phyloP scores from a whole-genome alignment of 306 rosid genomes.

The Crotalaria pallida region DNA sequence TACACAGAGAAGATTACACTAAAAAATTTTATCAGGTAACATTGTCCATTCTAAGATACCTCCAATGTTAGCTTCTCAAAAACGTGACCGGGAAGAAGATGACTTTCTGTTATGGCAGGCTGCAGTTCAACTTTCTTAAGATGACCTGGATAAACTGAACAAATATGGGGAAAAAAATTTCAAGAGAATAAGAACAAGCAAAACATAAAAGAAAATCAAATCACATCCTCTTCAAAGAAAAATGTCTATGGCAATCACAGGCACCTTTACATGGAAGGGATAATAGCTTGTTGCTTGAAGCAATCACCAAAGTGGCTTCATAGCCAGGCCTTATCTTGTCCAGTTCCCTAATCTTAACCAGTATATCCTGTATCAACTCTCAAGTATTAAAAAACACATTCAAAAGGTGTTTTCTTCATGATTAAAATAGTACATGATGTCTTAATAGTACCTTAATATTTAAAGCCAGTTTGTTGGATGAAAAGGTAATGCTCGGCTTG shows the following conservation, averaged over 20 bases:
- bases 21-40: neutral
- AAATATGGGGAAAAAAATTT: neutral
- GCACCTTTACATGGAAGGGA: conserved; percentile 40
- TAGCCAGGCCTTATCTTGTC: conserved; percentile 40
- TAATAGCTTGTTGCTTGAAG: neutral
- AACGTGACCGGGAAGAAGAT: conserved; percentile 36
- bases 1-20: neutral
- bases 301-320: conserved; percentile 24
- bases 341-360: conserved; percentile 30
- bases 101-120: conserved; percentile 14
- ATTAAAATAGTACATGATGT: neutral
- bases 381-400: neutral
- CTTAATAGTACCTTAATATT: conserved; percentile 27
- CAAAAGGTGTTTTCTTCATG: neutral
- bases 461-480: conserved; percentile 14
- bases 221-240: neutral
- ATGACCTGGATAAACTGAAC: conserved; percentile 39
- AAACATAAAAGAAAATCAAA: neutral
- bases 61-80: conserved; percentile 40
- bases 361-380: conserved; percentile 23
- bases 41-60: conserved; percentile 27
- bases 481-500: neutral
- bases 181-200: neutral
- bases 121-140: conserved; percentile 19
- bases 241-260: neutral